phyloP scores from a whole-genome alignment of 1,284 basidiomycete genomes.

The Chiua sp. region DNA sequence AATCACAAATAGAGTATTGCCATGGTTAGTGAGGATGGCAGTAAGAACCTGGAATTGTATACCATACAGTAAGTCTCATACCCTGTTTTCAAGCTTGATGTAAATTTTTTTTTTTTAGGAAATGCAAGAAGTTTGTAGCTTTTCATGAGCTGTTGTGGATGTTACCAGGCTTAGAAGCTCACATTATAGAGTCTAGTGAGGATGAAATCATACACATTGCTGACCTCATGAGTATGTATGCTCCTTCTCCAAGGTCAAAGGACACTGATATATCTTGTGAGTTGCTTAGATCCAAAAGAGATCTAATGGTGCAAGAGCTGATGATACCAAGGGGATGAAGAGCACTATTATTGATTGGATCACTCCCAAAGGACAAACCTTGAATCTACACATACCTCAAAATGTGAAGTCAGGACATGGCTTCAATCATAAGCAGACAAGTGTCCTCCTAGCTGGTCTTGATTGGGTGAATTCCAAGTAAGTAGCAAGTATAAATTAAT shows the following conservation, averaged over 20 bases:
- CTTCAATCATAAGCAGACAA: background rate
- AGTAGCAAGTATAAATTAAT: background rate
- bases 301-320: background rate
- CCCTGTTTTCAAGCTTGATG: background rate
- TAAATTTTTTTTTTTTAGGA: conserved; percentile 1
- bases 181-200: conserved; percentile 5
- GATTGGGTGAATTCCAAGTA: background rate
- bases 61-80: background rate
- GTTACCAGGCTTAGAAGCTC: conserved; percentile 10
- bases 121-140: conserved; percentile 5
- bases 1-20: background rate
- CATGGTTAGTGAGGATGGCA: too few species aligned
- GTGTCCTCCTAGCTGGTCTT: background rate
- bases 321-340: conserved; percentile 14
- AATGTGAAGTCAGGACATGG: background rate
- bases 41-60: background rate
- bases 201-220: conserved; percentile 11
- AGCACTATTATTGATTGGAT: background rate
- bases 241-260: background rate
- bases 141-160: conserved; percentile 9
- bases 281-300: conserved; percentile 16
- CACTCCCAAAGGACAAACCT: background rate
- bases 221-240: conserved; percentile 5
- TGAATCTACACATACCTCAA: background rate
- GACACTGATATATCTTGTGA: background rate